Percentiles rank a stretch among this genome's conserved stretches.
These are phyloP conservation scores for Coccinonectria pachysandricola DNA, from an alignment of 2,329 filamentous ascomycete species.

Conservation along the genomic window DNA sequence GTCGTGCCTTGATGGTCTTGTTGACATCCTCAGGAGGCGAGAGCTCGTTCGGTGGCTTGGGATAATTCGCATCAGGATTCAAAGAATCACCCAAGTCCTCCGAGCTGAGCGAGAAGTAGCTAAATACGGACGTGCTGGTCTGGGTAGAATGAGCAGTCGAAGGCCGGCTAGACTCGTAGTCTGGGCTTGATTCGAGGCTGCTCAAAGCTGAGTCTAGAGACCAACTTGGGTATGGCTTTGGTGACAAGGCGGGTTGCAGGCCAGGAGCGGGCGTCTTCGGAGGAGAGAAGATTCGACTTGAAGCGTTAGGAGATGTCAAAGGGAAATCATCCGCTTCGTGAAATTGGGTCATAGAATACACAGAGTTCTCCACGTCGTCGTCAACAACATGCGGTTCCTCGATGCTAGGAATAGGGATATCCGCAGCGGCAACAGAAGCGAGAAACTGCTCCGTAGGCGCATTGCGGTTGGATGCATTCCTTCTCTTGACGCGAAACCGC, in stretches of 20 bases:
- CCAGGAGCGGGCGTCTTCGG: conserved; percentile 50
- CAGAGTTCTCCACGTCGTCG: conserved; percentile 32
- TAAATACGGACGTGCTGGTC: conserved; percentile 47
- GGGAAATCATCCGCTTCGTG: conserved; percentile 23
- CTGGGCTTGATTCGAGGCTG: conserved; percentile 47
- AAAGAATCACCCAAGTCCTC: conserved; percentile 43
- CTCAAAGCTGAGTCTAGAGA: conserved; percentile 46
- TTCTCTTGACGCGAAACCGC: conserved; percentile 45
- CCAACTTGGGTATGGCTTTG: conserved; percentile 46
- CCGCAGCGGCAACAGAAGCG: conserved; percentile 55
- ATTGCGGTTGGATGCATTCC: conserved; percentile 39
- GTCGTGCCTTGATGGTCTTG: conserved; percentile 21
- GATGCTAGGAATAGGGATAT: conserved; percentile 55
- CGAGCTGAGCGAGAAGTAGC: conserved; percentile 44
- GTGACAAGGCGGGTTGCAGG: conserved; percentile 31
- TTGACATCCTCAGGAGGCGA: conserved; percentile 20
- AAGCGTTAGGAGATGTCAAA: conserved; percentile 19
- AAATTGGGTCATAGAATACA: conserved; percentile 26
- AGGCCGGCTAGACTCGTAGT: conserved; percentile 49
- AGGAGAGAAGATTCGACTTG: conserved; percentile 38
- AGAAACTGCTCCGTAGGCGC: conserved; percentile 56
- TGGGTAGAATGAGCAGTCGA: conserved; percentile 50
- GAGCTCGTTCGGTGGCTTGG: conserved; percentile 15
- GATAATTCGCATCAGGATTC: conserved; percentile 34
- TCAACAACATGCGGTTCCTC: conserved; percentile 42